phyloP scores from a whole-genome alignment of 1,139 yeast genomes.

The Scheffersomyces cryptocercus region DNA sequence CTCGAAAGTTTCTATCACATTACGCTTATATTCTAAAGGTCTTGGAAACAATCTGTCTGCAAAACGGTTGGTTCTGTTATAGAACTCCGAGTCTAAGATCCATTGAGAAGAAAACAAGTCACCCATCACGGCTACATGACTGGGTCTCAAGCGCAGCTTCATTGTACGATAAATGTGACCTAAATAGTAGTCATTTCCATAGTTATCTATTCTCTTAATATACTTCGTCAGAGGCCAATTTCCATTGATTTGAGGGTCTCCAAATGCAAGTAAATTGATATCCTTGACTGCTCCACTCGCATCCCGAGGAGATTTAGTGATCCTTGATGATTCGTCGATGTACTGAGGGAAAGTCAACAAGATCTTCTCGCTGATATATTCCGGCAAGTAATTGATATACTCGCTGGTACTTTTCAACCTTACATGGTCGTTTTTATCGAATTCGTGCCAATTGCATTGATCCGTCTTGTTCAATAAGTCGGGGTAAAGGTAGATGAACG shows the following conservation, averaged over 20 bases:
- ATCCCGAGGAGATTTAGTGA: conserved; percentile 9
- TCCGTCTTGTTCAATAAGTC: conserved; percentile 48
- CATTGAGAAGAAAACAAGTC: conserved; percentile 95
- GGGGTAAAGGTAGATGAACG: conserved; percentile 74
- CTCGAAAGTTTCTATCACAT: conserved; percentile 46
- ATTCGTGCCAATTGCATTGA: conserved; percentile 61
- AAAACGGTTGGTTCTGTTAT: conserved; percentile 72
- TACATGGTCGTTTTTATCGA: conserved; percentile 11
- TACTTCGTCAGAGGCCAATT: conserved; percentile 72
- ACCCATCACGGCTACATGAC: conserved; percentile 87
- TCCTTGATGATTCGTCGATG: conserved; percentile 12
- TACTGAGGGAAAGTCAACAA: conserved; percentile 33
- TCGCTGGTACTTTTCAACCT: conserved; percentile 12
- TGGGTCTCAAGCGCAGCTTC: conserved; percentile 64
- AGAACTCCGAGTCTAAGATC: conserved; percentile 86
- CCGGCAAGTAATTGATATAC: conserved; percentile 21
- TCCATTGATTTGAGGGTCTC: conserved; percentile 97
- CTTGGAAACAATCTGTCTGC: conserved; percentile 63
- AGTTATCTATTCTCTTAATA: conserved; percentile 75
- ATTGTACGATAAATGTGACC: conserved; percentile 78
- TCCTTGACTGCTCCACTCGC: conserved; percentile 33
- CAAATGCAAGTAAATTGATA: conserved; percentile 74
- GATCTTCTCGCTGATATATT: conserved; percentile 13
- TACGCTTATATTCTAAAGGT: conserved; percentile 48
- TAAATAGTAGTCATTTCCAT: conserved; percentile 83